Evolutionary conservation across 129 eudicot species (phyloP).

Genomic region (Pittosporum tobira): DNA sequence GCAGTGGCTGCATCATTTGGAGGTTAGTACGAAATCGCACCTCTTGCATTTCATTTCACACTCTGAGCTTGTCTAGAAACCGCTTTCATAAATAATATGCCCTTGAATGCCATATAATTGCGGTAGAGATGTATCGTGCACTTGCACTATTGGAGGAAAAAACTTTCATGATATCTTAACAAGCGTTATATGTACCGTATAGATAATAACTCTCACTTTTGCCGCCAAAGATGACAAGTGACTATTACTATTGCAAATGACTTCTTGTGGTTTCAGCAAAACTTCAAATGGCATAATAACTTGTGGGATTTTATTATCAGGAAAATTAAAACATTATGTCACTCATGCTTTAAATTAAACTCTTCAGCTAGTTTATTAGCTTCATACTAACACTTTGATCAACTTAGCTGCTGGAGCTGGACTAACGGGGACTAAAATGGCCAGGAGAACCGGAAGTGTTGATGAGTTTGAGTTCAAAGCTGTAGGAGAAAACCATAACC

Average conservation of each 20-base stretch:
- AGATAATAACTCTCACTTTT: neutral
- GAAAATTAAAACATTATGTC: neutral
- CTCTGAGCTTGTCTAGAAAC: neutral
- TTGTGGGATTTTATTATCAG: neutral
- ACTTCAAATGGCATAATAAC: neutral
- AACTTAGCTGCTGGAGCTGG: conserved; percentile 99
- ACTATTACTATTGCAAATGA: neutral
- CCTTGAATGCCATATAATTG: neutral
- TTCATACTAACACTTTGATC: conserved; percentile 17
- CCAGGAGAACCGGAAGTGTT: conserved; percentile 83
- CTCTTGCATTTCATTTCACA: neutral
- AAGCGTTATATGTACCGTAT: neutral
- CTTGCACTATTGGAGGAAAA: neutral
- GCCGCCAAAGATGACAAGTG: neutral
- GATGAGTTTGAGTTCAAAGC: conserved; percentile 95
- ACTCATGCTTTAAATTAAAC: neutral
- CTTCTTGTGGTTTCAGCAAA: conserved; percentile 5
- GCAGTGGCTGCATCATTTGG: conserved; percentile 99
- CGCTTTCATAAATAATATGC: neutral
- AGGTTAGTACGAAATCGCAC: conserved; percentile 32
- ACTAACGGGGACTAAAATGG: conserved; percentile 90
- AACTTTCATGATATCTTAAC: neutral
- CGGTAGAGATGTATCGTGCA: neutral
- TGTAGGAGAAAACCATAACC: conserved; percentile 75
- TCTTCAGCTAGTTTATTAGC: conserved; percentile 6